Base-by-base conservation (phyloP, 257 asterid species). In the Ophiorrhiza pumila region DNA sequence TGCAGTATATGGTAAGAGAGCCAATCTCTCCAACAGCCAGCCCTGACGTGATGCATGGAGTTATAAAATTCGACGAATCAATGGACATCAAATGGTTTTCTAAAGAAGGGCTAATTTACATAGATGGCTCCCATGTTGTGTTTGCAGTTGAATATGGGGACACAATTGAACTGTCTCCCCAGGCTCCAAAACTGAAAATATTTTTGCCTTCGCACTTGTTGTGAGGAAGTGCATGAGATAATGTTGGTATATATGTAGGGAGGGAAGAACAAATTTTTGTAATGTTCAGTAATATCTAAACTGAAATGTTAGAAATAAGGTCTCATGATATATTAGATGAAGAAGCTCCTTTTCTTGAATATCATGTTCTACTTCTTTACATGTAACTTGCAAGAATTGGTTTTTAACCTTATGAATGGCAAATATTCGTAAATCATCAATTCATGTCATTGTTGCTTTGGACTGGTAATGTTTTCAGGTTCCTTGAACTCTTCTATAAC, bases 1-100 rank as follows among this genome's bases (percentile, higher is more conserved):
- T 94, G 58, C 98, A 94, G 53, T 94, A 87, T 78, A 73, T 90
- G 82, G 98, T 94, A 60, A 87, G 98, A 75, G 98, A 94, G 80
- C 96, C 97, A 67, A 94, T 94, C 72, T 69, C 83, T 77, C 89
- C 91, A 0, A 86, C 86, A 42, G 76, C 69, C 68, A 64, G 73
- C 61, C 67, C 70, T 5, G 67, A 67, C 31, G 58, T 68, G 31
- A 83, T 85, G 92, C 89, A 78, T 35, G 96, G 96, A 64, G 62
- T 71, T 37, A 79, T 90, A 80, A 83, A 83, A 77, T 61, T 78
- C 15, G 46, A 73, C 7, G 92, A 91, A 82, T 78, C 77, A 2
- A 83, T 91, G 96, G 93, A 83, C 50, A 80, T 91, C 53, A 65
- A 84, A 7, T 94, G 97, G 96, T 88, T 81, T 72, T 89, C 95